A percentile compares a stretch with the other conserved stretches of the same genome.
These are phyloP conservation scores for Suhomyces terraborum DNA, from an alignment of 1,139 yeast genomes.

Conservation along the genomic window DNA sequence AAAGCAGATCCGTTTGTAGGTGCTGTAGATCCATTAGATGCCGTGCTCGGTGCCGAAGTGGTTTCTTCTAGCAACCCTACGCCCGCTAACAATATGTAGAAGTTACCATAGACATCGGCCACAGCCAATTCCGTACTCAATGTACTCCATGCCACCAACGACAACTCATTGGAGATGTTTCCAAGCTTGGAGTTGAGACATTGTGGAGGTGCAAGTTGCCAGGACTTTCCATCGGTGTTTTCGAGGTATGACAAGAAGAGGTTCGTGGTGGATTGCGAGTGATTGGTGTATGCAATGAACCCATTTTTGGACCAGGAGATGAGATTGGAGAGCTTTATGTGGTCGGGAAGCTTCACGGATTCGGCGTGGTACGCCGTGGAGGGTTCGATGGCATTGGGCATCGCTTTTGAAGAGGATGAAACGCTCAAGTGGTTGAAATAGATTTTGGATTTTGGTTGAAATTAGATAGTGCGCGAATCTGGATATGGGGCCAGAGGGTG, in stretches of 20 bases:
- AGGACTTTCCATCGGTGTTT: slow-evolving; percentile 60
- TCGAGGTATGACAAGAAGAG: slow-evolving; percentile 61
- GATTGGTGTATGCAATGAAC: slow-evolving; percentile 60
- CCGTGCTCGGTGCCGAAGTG: no score
- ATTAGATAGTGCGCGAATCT: no score
- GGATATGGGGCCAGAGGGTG: no score
- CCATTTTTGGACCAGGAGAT: slow-evolving; percentile 80
- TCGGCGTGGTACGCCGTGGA: not conserved
- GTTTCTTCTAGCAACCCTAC: slow-evolving; percentile 37
- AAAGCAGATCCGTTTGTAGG: no score
- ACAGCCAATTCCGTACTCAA: slow-evolving; percentile 57
- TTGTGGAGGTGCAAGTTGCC: slow-evolving; percentile 65
- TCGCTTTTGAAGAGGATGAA: no score
- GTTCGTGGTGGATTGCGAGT: slow-evolving; percentile 20
- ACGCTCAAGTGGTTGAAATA: no score
- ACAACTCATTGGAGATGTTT: slow-evolving; percentile 29
- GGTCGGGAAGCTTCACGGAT: not conserved
- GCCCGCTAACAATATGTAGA: slow-evolving; percentile 50
- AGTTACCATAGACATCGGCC: slow-evolving; percentile 52
- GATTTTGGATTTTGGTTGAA: no score
- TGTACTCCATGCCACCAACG: slow-evolving; percentile 49
- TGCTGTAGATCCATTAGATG: slow-evolving; percentile 9
- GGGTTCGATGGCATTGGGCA: not conserved
- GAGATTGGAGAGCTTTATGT: slow-evolving; percentile 9
- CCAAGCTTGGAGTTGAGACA: slow-evolving; percentile 41